A percentile compares a stretch with the other conserved stretches of the same genome.
Evolutionary conservation across 345 rosid genomes (phyloP).

Genomic region (Salix caprea): DNA sequence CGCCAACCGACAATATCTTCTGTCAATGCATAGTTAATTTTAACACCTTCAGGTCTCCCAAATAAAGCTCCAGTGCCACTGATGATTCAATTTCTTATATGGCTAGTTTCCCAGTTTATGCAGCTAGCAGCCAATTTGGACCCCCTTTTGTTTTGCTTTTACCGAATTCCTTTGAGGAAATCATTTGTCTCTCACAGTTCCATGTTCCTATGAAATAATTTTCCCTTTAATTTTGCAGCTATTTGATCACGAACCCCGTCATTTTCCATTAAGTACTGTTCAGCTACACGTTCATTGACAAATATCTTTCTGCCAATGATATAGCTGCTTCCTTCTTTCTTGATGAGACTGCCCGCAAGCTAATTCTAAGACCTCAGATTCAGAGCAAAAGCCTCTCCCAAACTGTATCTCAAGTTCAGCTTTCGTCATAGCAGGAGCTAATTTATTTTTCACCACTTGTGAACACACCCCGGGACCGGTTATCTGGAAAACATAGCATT

Average conservation of each 20-base stretch:
- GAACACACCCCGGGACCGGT: slow-evolving; percentile 62
- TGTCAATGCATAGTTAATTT: not conserved
- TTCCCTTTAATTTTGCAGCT: slow-evolving; percentile 37
- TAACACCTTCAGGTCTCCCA: not conserved
- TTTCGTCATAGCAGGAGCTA: slow-evolving; percentile 50
- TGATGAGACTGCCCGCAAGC: slow-evolving; percentile 58
- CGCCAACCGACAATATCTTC: slow-evolving; percentile 6
- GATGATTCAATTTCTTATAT: not conserved
- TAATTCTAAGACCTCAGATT: slow-evolving; percentile 71
- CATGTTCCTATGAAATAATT: slow-evolving; percentile 30
- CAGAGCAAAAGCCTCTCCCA: slow-evolving; percentile 64
- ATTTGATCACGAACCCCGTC: slow-evolving; percentile 39
- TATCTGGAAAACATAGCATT: slow-evolving; percentile 30
- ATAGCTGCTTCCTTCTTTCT: slow-evolving; percentile 51
- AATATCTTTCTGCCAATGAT: slow-evolving; percentile 47
- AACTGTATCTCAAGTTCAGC: slow-evolving; percentile 63
- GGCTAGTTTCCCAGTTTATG: not conserved
- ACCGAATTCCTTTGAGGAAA: not conserved
- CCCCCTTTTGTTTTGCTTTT: not conserved
- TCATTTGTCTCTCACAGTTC: not conserved
- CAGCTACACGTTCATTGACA: slow-evolving; percentile 31
- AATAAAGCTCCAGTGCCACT: not conserved
- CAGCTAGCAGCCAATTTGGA: not conserved
- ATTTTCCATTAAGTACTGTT: slow-evolving; percentile 45
- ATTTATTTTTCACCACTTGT: slow-evolving; percentile 84